A percentile compares a stretch with the other conserved stretches of the same genome.
These are phyloP conservation scores for Apophysomyces elegans DNA, from an alignment of 371 early-diverging fungal species.

Conservation along the genomic window DNA sequence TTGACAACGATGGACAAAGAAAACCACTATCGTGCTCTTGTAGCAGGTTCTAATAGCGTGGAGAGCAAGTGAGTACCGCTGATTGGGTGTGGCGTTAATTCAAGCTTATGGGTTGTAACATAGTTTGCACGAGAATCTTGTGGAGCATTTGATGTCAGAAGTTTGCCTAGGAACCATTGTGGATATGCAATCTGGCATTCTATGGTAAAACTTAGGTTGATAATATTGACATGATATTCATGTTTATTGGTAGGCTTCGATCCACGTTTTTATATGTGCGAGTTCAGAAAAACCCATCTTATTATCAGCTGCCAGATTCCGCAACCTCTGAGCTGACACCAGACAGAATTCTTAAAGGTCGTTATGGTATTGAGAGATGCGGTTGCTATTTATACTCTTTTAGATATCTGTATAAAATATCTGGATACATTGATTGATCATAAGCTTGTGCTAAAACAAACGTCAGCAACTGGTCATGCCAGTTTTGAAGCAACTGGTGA, in stretches of 20 bases:
- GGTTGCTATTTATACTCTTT: neutral
- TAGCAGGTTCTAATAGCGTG: slow-evolving; percentile 59
- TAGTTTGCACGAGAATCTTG: slow-evolving; percentile 72
- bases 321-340: slow-evolving; percentile 18
- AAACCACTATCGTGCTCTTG: slow-evolving; percentile 57
- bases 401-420: slow-evolving; percentile 62
- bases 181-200: slow-evolving; percentile 55
- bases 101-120: neutral
- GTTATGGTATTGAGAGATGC: neutral
- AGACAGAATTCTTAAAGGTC: slow-evolving; percentile 55
- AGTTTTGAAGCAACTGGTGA: slow-evolving; percentile 9
- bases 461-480: neutral
- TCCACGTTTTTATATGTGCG: slow-evolving; percentile 79
- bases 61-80: slow-evolving; percentile 63
- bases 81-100: neutral
- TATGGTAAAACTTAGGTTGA: slow-evolving; percentile 53
- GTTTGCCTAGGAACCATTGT: slow-evolving; percentile 75
- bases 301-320: slow-evolving; percentile 55
- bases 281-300: slow-evolving; percentile 59
- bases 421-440: slow-evolving; percentile 34
- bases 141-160: slow-evolving; percentile 86
- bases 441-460: slow-evolving; percentile 10
- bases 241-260: slow-evolving; percentile 54
- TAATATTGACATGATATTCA: slow-evolving; percentile 1
- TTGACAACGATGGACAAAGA: slow-evolving; percentile 67